Evolutionary conservation across 257 asterid genomes (phyloP), one percentile per base, ranked within the genome.

Genomic region (Catharanthus roseus): DNA sequence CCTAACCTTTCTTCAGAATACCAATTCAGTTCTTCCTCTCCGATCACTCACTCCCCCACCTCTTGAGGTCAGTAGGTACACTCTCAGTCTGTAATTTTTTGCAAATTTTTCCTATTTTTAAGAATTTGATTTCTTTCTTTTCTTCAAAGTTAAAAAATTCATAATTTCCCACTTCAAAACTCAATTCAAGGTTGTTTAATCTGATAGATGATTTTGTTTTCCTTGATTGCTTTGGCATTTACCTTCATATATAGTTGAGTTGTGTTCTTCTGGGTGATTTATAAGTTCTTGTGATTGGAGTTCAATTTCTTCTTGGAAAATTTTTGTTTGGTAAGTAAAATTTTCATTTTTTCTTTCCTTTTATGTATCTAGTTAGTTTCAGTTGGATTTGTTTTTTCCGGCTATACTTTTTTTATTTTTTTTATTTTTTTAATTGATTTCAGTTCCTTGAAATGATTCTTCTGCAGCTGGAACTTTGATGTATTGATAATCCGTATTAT

Each of bases 1-100:
- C 58, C 73, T 41, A 57, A 31, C 29, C 62, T 67, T 68, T 67
- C 49, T 28, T 10, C 68, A 56, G 42, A 67, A 67, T 74, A 71
- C 73, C 78, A 42, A 74, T 57, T 45, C 51, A 55, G 39, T 42
- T 15, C 29, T 55, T 16, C 34, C 34, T 42, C 50, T 63, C 65
- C 10, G 36, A 18, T 63, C 64, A 33, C 24, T 62, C 54, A 9
- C 65, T 38, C 42, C 42, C 42, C 42, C 42, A 3, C 42, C 42
- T 8, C 42, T 38, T 38, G 5, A 16, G 73, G 26, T 55, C 65
- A 15, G 33, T 8, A 16, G 65, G 65, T 58, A 57, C 56, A 51
- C 56, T 19, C 11, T 18, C 55, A 5, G 7, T 21, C 10, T 5
- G 18, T n/a, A n/a, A n/a, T n/a, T n/a, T 1, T 51, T 18, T 51